Percentiles rank a stretch among this genome's conserved stretches.
Evolutionary conservation across 2,329 filamentous ascomycete species (phyloP).

Genomic region (Ophiocordyceps camponoti-rufipedis): DNA sequence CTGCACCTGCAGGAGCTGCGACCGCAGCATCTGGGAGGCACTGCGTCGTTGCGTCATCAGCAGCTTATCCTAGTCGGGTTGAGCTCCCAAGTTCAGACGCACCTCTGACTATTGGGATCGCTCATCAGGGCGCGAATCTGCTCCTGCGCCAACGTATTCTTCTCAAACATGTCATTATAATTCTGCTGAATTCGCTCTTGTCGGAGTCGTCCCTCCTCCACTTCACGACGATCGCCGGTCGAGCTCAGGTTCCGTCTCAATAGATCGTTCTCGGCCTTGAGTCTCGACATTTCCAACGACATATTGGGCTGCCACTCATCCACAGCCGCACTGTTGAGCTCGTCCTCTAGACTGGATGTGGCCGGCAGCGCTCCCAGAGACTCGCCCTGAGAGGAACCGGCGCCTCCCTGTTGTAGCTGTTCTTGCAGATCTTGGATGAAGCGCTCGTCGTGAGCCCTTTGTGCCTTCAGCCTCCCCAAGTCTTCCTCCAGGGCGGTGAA

Average conservation of each 20-base stretch:
- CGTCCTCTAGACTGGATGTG: slow-evolving; percentile 36
- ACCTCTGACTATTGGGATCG: slow-evolving; percentile 35
- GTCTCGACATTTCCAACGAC: slow-evolving; percentile 33
- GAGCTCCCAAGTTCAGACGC: slow-evolving; percentile 18
- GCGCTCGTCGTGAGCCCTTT: slow-evolving; percentile 30
- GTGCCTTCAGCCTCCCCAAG: slow-evolving; percentile 26
- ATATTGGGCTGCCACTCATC: slow-evolving; percentile 20
- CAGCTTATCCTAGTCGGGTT: background rate
- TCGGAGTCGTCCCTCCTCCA: slow-evolving; percentile 34
- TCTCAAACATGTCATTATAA: slow-evolving; percentile 38
- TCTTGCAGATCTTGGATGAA: slow-evolving; percentile 42
- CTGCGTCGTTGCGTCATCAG: slow-evolving; percentile 27
- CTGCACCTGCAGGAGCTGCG: slow-evolving; percentile 23
- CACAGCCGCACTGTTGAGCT: slow-evolving; percentile 31
- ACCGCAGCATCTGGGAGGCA: slow-evolving; percentile 34
- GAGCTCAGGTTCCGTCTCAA: slow-evolving; percentile 35
- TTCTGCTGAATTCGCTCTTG: slow-evolving; percentile 33
- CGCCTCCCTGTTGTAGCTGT: slow-evolving; percentile 25
- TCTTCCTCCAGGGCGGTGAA: slow-evolving; percentile 25
- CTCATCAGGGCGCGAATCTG: slow-evolving; percentile 36
- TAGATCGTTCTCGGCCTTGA: slow-evolving; percentile 43
- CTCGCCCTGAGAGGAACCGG: slow-evolving; percentile 6
- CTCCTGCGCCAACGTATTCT: slow-evolving; percentile 35
- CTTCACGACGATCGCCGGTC: slow-evolving; percentile 34
- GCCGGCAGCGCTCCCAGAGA: slow-evolving; percentile 4